These are phyloP conservation scores for Strobilomyces dryophilus DNA, from an alignment of 768 basidiomycete genomes.

Conservation along the genomic window DNA sequence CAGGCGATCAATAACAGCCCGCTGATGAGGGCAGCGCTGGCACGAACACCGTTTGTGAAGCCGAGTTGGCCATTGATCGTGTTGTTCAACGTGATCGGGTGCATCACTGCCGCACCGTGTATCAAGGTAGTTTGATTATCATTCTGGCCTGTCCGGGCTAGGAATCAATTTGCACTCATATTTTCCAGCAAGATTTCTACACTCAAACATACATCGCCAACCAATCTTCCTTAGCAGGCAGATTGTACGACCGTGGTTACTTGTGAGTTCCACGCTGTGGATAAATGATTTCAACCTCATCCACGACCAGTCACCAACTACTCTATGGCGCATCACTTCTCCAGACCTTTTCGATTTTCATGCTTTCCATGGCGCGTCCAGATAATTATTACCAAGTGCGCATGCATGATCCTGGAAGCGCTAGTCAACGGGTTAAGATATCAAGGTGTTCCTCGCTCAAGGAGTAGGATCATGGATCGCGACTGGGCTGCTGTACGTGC, in stretches of 20 bases:
- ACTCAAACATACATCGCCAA: constrained; percentile 34
- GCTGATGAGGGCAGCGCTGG: too few species aligned
- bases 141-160: too few species aligned
- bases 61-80: too few species aligned
- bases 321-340: constrained; percentile 28
- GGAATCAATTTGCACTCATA: neutral
- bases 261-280: constrained; percentile 32
- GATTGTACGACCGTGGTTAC: constrained; percentile 50
- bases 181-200: constrained; percentile 34
- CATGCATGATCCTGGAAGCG: neutral
- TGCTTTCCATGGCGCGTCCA: constrained; percentile 43
- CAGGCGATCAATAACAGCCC: too few species aligned
- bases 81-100: too few species aligned
- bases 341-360: constrained; percentile 35
- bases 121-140: constrained; percentile 32
- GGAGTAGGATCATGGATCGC: constrained; percentile 49
- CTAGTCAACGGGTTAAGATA: neutral
- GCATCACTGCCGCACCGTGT: too few species aligned
- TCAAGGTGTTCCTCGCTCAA: constrained; percentile 48
- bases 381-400: constrained; percentile 41
- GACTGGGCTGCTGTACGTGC: constrained; percentile 45
- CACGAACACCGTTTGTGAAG: too few species aligned
- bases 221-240: constrained; percentile 40
- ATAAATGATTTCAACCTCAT: neutral
- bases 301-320: constrained; percentile 19